These are phyloP conservation scores for Gracilaria gracilis DNA, from an alignment of 23 red algal species.

Conservation along the genomic window DNA sequence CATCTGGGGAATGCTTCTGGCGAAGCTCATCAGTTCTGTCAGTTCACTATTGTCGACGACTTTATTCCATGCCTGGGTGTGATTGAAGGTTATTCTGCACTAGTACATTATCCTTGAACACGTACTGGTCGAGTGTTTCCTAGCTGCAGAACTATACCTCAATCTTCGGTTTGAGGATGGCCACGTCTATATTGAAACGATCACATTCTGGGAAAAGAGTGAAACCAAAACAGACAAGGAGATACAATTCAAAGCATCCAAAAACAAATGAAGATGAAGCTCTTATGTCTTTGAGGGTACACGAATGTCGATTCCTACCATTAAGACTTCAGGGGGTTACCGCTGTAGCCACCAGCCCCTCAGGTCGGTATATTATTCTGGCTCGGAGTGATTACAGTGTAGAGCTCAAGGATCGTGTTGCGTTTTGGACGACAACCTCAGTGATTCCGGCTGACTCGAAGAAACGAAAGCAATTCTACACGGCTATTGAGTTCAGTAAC, in stretches of 20 bases:
- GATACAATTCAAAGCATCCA: not conserved
- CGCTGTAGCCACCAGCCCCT: constrained; percentile 26
- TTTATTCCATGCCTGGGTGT: too few species aligned
- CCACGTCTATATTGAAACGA: not conserved
- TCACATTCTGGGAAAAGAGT: not conserved
- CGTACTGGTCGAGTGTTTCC: not conserved
- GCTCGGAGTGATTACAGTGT: constrained; percentile 35
- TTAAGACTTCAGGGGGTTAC: constrained; percentile 15
- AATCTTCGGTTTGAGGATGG: not conserved
- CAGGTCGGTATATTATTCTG: constrained; percentile 14
- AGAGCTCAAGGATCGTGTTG: constrained; percentile 37
- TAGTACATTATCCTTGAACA: too few species aligned
- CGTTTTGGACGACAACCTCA: constrained; percentile 20
- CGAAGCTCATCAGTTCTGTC: not conserved
- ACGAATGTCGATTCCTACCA: constrained; percentile 53
- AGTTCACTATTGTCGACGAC: not conserved
- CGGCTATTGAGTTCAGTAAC: constrained; percentile 17
- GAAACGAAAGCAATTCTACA: not conserved
- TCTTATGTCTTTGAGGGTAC: constrained; percentile 22
- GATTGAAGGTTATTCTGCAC: too few species aligned
- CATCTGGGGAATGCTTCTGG: not conserved
- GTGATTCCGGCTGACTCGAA: not conserved
- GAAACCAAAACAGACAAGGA: not conserved
- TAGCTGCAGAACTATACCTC: not conserved
- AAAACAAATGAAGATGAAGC: not conserved